phyloP scores from a whole-genome alignment of 1,284 basidiomycete genomes.

The Pseudozyma tsukubaensis region DNA sequence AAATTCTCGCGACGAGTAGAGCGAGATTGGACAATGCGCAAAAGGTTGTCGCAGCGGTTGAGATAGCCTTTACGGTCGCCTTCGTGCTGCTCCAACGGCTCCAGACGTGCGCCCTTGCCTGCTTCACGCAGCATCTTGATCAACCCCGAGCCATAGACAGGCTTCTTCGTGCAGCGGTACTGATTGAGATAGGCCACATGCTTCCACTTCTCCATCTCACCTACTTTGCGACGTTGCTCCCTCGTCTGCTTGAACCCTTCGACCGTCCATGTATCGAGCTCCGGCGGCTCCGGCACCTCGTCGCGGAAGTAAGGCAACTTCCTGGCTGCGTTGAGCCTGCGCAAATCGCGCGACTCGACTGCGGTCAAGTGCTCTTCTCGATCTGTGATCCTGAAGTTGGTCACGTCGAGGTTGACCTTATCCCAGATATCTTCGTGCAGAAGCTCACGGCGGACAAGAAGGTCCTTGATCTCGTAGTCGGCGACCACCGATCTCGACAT shows the following conservation, averaged over 20 bases:
- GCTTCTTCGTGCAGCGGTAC: constrained; percentile 76
- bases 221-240: constrained; percentile 74
- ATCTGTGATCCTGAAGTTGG: constrained; percentile 77
- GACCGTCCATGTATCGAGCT: constrained; percentile 78
- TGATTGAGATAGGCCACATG: constrained; percentile 81
- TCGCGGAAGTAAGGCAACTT: constrained; percentile 72
- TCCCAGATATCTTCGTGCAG: constrained; percentile 72
- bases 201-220: constrained; percentile 75
- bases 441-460: constrained; percentile 81
- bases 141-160: constrained; percentile 74
- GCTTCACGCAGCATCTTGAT: constrained; percentile 38
- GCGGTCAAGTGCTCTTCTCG: constrained; percentile 70
- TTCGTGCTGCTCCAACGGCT: constrained; percentile 45
- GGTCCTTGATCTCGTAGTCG: constrained; percentile 87
- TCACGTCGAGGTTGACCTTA: constrained; percentile 75
- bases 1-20: constrained; percentile 75
- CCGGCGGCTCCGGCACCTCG: constrained; percentile 71
- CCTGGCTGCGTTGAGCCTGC: constrained; percentile 80
- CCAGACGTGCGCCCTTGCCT: constrained; percentile 18
- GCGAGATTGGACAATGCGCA: constrained; percentile 73
- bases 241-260: constrained; percentile 78
- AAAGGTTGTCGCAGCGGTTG: constrained; percentile 74
- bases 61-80: constrained; percentile 72
- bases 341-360: constrained; percentile 73
- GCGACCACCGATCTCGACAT: constrained; percentile 83